Base-by-base conservation (phyloP, 1,284 basidiomycete genomes). In the Papiliotrema flavescens region DNA sequence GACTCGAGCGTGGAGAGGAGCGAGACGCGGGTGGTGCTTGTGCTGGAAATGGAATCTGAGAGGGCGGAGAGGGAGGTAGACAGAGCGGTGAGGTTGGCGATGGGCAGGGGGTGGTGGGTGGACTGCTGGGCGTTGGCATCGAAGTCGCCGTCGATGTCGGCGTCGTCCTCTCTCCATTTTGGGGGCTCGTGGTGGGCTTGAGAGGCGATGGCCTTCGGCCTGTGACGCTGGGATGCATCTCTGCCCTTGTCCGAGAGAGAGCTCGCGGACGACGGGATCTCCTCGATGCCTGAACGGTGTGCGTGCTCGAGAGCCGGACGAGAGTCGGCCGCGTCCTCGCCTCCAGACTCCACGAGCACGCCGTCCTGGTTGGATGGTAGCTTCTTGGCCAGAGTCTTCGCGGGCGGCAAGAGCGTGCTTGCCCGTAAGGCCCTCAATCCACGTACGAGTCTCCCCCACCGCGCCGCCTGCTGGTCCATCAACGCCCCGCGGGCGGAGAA, bases 11-110 rank as follows among this genome's bases (percentile, higher is more conserved):
- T 74, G 9, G 70, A 69, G 8, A 75, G 57, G 37, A 77, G 62
- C 23, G 70, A 73, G 8, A 66, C 71, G 8, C 75, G 66, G 8
- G 75, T 77, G 2, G 74, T 77, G 23, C 64, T 64, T 3, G 73
- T 77, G 13, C 67, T 64, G n/a, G 64, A 57, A 28, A 75, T 56
- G 11, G 56, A 53, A 9, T 59, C 50, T 1, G 66, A 62, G 39
- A 70, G 67, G 23, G 47, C 51, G 34, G 51, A 48, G 9, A 73
- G 61, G 22, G 62, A 58, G 1, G 50, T 37, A 7, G 53, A 48
- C 32, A 69, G 61, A 19, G 57, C 36, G 2, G 56, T 17, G 7
- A 65, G 47, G 34, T 49, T 43, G n/a, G 45, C 24, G 14, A 62
- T 35, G 2, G 61, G 62, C 37, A 52, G 20, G 24, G 49, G 40